Percentiles rank a stretch among this genome's conserved stretches.
phyloP scores from a whole-genome alignment of 2,329 filamentous ascomycete genomes.

The Phaeosphaeria sp. region DNA sequence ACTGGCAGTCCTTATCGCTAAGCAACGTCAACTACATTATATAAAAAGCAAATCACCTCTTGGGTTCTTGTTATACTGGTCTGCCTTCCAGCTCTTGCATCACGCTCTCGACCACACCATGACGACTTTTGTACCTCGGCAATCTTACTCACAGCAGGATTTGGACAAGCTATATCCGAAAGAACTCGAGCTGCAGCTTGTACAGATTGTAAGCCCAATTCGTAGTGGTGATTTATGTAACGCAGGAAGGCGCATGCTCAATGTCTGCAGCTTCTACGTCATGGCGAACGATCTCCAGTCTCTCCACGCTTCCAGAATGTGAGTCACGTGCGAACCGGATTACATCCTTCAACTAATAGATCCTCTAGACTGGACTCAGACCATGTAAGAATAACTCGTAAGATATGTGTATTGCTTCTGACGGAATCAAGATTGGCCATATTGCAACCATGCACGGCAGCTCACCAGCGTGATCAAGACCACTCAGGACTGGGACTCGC shows the following conservation, averaged over 20 bases:
- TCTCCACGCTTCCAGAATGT: constrained; percentile 86
- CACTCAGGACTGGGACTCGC: constrained; percentile 64
- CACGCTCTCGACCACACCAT: constrained; percentile 55
- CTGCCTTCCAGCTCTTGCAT: background rate
- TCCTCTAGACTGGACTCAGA: constrained; percentile 36
- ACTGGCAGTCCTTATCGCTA: constrained; percentile 5
- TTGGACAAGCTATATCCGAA: constrained; percentile 81
- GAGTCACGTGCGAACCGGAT: constrained; percentile 32
- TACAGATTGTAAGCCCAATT: constrained; percentile 71
- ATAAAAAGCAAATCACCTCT: background rate
- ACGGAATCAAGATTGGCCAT: constrained; percentile 74
- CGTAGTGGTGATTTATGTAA: background rate
- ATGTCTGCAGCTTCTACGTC: constrained; percentile 40
- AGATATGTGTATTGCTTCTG: background rate
- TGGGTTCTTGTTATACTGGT: background rate
- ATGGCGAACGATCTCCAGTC: constrained; percentile 79
- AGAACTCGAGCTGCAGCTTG: constrained; percentile 80
- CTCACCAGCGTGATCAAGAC: constrained; percentile 68
- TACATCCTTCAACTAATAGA: constrained; percentile 8
- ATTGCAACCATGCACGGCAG: constrained; percentile 78
- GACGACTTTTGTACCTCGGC: constrained; percentile 77
- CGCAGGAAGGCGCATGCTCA: constrained; percentile 11
- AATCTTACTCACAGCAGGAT: constrained; percentile 81
- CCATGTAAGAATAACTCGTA: constrained; percentile 32
- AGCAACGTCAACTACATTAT: background rate